phyloP scores from a whole-genome alignment of 208 protist species.

The Cochliopodium minus region DNA sequence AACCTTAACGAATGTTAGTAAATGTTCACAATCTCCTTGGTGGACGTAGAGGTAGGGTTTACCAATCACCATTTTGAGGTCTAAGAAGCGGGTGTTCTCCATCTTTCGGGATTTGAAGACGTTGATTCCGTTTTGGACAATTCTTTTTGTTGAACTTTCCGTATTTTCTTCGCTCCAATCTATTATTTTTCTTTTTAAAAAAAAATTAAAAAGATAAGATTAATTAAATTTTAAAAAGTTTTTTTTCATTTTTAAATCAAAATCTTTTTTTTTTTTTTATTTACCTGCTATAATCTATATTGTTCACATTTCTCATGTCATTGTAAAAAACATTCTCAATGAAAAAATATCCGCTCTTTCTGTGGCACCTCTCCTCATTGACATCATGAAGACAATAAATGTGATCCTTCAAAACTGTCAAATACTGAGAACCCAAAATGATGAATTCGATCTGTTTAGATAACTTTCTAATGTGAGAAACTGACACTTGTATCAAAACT shows the following conservation, averaged over 20 bases:
- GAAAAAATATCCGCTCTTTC: slow-evolving; percentile 25
- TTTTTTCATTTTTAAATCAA: too few species aligned
- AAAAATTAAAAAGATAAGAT: too few species aligned
- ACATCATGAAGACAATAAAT: slow-evolving; percentile 19
- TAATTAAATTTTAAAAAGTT: too few species aligned
- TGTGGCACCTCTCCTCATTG: slow-evolving; percentile 5
- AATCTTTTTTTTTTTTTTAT: too few species aligned
- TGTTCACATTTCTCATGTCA: slow-evolving; percentile 18
- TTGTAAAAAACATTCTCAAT: slow-evolving; percentile 39
- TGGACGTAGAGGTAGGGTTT: slow-evolving; percentile 28
- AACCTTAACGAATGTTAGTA: slow-evolving; percentile 23
- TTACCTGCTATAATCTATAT: slow-evolving; percentile 23
- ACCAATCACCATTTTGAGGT: slow-evolving; percentile 21
- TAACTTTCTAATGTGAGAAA: slow-evolving; percentile 20
- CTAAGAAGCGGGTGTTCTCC: slow-evolving; percentile 22
- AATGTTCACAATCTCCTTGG: slow-evolving; percentile 28
- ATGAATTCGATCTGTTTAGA: slow-evolving; percentile 22
- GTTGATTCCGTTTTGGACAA: background rate
- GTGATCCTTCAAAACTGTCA: slow-evolving; percentile 27
- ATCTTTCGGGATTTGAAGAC: slow-evolving; percentile 11
- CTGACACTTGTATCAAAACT: slow-evolving; percentile 18
- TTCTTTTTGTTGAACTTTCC: background rate
- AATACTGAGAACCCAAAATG: slow-evolving; percentile 25
- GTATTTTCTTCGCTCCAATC: background rate
- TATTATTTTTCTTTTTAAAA: background rate